Conservation (phyloP, 2,329 filamentous ascomycete genomes). For the Whalleya microplaca region DNA sequence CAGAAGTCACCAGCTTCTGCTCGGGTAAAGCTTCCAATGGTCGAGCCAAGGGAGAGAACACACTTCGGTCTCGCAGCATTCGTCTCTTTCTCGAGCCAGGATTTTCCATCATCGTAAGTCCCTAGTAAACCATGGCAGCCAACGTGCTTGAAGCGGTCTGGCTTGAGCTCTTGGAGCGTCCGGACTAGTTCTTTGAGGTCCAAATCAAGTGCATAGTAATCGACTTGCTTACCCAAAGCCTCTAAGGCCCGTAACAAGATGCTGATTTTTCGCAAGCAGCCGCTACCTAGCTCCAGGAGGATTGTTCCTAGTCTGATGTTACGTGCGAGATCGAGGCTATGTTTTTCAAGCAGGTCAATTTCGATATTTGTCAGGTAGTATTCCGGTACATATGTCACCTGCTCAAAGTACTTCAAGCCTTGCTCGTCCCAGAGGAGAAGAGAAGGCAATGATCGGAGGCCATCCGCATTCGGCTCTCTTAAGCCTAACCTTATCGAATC, state of each 20-base stretch:
- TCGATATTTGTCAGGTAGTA: constrained; percentile 6
- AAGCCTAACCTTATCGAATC: background rate
- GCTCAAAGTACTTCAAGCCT: constrained; percentile 3
- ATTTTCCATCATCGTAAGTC: constrained; percentile 5
- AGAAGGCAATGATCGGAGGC: constrained; percentile 1
- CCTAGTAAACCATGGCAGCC: constrained; percentile 2
- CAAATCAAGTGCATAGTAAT: constrained; percentile 5
- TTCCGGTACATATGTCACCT: constrained; percentile 2
- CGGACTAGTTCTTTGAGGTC: constrained; percentile 3
- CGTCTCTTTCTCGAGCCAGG: background rate
- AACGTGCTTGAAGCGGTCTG: background rate
- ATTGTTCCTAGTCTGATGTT: constrained; percentile 3
- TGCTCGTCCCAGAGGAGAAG: constrained; percentile 7
- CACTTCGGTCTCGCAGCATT: constrained; percentile 1
- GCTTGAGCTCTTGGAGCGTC: constrained; percentile 1
- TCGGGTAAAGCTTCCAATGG: constrained; percentile 2
- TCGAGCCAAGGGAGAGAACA: constrained; percentile 3
- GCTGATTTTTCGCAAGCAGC: constrained; percentile 1
- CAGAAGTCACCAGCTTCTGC: background rate
- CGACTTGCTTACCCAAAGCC: background rate
- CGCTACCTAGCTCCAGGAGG: constrained; percentile 2
- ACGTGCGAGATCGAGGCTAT: background rate
- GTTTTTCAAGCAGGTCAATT: background rate
- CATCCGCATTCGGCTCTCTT: background rate
- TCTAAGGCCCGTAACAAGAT: constrained; percentile 2